Conservation (phyloP, 2,329 filamentous ascomycete genomes). For the Tolypocladium album region DNA sequence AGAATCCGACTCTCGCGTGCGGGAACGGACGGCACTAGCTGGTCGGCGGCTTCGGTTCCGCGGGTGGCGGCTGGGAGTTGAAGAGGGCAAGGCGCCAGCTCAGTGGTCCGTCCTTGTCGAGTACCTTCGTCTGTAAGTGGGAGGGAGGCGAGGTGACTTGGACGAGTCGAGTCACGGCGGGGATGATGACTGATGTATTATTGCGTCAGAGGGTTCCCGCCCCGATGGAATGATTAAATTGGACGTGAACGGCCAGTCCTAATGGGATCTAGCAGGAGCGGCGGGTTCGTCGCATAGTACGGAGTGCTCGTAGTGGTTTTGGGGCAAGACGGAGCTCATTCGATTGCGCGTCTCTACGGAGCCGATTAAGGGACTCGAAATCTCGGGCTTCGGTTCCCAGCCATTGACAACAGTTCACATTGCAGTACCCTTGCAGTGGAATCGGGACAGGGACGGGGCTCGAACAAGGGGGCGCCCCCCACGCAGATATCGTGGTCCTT, state of each 20-base stretch:
- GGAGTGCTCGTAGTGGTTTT: neutral
- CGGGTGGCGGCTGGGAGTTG: neutral
- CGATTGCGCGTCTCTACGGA: neutral
- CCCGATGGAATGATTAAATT: neutral
- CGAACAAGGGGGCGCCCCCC: neutral
- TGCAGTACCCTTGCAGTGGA: neutral
- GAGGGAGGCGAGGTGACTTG: neutral
- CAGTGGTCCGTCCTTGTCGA: neutral
- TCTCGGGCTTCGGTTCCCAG: neutral
- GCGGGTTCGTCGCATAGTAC: neutral
- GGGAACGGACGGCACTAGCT: conserved; percentile 1
- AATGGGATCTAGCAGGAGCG: neutral
- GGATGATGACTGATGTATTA: neutral
- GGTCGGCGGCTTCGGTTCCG: conserved; percentile 3
- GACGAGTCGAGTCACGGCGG: neutral
- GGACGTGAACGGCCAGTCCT: neutral
- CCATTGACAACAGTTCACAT: neutral
- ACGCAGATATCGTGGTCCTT: neutral
- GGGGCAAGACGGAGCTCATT: neutral
- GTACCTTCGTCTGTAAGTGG: neutral
- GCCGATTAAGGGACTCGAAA: conserved; percentile 1
- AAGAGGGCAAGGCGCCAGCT: neutral
- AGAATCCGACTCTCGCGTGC: neutral
- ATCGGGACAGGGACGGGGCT: conserved; percentile 1
- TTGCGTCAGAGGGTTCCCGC: neutral